Base-by-base conservation (phyloP, 2,329 filamentous ascomycete genomes). In the Cladosporium sp. region DNA sequence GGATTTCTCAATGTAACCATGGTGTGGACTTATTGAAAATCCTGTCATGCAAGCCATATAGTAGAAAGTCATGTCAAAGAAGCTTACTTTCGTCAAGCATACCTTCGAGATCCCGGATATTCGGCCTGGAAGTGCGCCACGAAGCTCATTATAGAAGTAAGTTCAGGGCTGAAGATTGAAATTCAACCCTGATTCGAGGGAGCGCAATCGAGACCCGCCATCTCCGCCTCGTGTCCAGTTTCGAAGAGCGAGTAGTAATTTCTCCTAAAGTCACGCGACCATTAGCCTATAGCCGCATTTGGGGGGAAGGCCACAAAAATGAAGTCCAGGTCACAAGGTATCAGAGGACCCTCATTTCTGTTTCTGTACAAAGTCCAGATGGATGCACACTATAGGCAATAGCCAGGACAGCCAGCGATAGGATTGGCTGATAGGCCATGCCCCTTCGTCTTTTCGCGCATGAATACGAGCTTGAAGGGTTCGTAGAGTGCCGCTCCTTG, bases 61-160 rank as follows among this genome's bases (percentile, higher is more conserved):
- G 28, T 7, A 18, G 23, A 11, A 56, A 37, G 11, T 18, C 46
- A 33, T 63, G 61, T 56, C 16, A 21, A 56, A 31, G 21, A 62
- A 46, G 61, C 50, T 63, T 63, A 33, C n/a, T 40, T 16, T 14
- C 33, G 5, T 44, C 50, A 63, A 63, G 61, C 61, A 44, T 53
- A 35, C 21, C 26, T 44, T n/a, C 5, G 16, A n/a, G 16, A n/a
- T n/a, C 37, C 16, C 61, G 61, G 50, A 56, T 63, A 55, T 23
- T 46, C 61, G 61, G 61, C 61, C 23, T 44, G 35, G 12, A 46
- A n/a, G 18, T 26, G n/a, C 61, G 61, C 61, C 61, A 63, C 61
- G 46, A n/a, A n/a, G 33, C 61, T 56, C 26, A 10, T 56, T 44
- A 56, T 46, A 63, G 61, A 28, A 56, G 50, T 40, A 44, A 29